Conservation (phyloP, 2,329 filamentous ascomycete genomes). For the Alternaria conjuncta region DNA sequence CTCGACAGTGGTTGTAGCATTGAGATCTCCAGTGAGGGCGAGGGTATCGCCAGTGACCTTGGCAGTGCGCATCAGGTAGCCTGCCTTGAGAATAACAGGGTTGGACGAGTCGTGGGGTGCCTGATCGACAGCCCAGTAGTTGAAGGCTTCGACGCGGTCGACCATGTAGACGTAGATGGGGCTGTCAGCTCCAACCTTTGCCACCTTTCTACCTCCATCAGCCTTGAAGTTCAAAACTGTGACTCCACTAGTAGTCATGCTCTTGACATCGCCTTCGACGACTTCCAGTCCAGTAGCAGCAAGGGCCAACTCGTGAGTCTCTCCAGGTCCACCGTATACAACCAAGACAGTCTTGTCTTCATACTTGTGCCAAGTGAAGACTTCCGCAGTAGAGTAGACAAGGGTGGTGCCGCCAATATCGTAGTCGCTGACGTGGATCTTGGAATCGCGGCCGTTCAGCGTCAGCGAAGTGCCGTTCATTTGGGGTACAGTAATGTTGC, state of each 20-base stretch:
- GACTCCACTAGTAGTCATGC: conserved; percentile 49
- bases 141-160: conserved; percentile 69
- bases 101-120: conserved; percentile 37
- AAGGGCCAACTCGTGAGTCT: conserved; percentile 68
- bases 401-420: conserved; percentile 64
- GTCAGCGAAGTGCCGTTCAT: conserved; percentile 61
- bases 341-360: conserved; percentile 65
- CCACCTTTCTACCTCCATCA: conserved; percentile 59
- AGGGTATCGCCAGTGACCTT: conserved; percentile 63
- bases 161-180: conserved; percentile 64
- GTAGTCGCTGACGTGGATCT: conserved; percentile 71
- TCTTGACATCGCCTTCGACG: conserved; percentile 52
- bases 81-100: conserved; percentile 66
- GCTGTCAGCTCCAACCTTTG: conserved; percentile 52
- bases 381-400: conserved; percentile 72
- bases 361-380: conserved; percentile 72
- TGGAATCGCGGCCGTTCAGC: conserved; percentile 69
- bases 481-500: conserved; percentile 64
- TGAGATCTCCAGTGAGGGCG: conserved; percentile 73
- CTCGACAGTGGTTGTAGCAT: conserved; percentile 70
- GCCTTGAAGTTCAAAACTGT: conserved; percentile 64
- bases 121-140: conserved; percentile 69
- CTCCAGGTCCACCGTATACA: conserved; percentile 67
- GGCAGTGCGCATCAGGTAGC: conserved; percentile 69
- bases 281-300: conserved; percentile 43